Base-by-base conservation (phyloP, 2,329 filamentous ascomycete genomes). In the Volutella citrinella region DNA sequence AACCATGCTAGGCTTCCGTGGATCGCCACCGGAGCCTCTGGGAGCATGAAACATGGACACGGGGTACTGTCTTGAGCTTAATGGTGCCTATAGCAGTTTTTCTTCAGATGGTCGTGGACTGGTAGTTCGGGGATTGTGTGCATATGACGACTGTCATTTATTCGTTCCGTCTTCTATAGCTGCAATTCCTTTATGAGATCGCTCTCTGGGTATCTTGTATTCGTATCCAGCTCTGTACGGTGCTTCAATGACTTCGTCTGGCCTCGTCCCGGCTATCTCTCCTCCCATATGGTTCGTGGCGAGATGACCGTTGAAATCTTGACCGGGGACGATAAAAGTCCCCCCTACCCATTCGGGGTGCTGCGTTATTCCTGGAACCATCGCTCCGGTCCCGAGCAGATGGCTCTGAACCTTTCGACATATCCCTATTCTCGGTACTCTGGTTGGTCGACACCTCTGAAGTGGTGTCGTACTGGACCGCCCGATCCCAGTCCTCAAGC, bases 401-500 rank as follows among this genome's bases (percentile, higher is more conserved):
- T n/a, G n/a, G n/a, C n/a, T n/a, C n/a, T n/a, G n/a, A n/a, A n/a
- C n/a, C n/a, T n/a, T n/a, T n/a, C n/a, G n/a, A n/a, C n/a, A n/a
- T n/a, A n/a, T n/a, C n/a, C n/a, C n/a, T n/a, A n/a, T n/a, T n/a
- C n/a, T n/a, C n/a, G n/a, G n/a, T n/a, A n/a, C n/a, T n/a, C n/a
- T n/a, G n/a, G n/a, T n/a, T n/a, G n/a, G n/a, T n/a, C n/a, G n/a
- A n/a, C n/a, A n/a, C n/a, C n/a, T n/a, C n/a, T n/a, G n/a, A n/a
- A n/a, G n/a, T n/a, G n/a, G n/a, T n/a, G 17, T 54, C 52, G 20
- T 95, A 95, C 59, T 91, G 87, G 11, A 90, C 86, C 44, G 80
- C 69, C 13, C 74, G 67, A 64, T 96, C 91, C 88, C 89, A 97
- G 28, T 83, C 82, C 32, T 78, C 72, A 8, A 95, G 60, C 8